Evolutionary conservation across 441 rosid genomes (phyloP).

Genomic region (Viola pubescens): DNA sequence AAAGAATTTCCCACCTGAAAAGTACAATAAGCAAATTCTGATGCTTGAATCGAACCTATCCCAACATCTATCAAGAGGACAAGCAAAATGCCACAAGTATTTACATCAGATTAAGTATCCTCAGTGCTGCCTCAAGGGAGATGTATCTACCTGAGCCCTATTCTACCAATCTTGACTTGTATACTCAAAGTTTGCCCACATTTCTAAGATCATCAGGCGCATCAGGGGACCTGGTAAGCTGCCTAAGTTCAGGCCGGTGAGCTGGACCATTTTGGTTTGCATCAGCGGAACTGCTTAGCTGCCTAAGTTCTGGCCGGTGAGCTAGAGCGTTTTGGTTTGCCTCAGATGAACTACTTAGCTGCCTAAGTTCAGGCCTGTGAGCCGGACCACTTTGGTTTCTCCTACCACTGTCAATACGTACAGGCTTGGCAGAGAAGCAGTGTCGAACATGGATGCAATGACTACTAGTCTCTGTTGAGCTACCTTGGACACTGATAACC

Average conservation of each 20-base stretch:
- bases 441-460: slow-evolving; percentile 62
- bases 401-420: slow-evolving; percentile 33
- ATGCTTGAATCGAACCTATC: slow-evolving; percentile 3
- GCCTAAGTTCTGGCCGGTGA: slow-evolving; percentile 19
- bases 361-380: slow-evolving; percentile 19
- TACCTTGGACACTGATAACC: slow-evolving; percentile 55
- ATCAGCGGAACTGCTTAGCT: slow-evolving; percentile 22
- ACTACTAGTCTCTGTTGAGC: slow-evolving; percentile 47
- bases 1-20: not conserved
- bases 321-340: not conserved
- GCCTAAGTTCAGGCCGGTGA: slow-evolving; percentile 20
- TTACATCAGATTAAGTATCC: slow-evolving; percentile 21
- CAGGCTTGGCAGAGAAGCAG: slow-evolving; percentile 58
- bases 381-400: slow-evolving; percentile 29
- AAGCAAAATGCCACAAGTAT: slow-evolving; percentile 14
- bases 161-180: slow-evolving; percentile 5
- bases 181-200: not conserved
- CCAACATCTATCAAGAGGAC: not conserved
- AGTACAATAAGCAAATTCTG: not conserved
- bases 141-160: slow-evolving; percentile 8
- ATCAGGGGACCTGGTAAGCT: slow-evolving; percentile 22
- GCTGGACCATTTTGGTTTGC: not conserved
- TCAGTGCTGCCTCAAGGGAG: slow-evolving; percentile 1
- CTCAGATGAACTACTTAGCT: slow-evolving; percentile 22
- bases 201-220: slow-evolving; percentile 20